Evolutionary conservation across 2,329 filamentous ascomycete genomes (phyloP).

Genomic region (Ploettnerulaceae sp.): DNA sequence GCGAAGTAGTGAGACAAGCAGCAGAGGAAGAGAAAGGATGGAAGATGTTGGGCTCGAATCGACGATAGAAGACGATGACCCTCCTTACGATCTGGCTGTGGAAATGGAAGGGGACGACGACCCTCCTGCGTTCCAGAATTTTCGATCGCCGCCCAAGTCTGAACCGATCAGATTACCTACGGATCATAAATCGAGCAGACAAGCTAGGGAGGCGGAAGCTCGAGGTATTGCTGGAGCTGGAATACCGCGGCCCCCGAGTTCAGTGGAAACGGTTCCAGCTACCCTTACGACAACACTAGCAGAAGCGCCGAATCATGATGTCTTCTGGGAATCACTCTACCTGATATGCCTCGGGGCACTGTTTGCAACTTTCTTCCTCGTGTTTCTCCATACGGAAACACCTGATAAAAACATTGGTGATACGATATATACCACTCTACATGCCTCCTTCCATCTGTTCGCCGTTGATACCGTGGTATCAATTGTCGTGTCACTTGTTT

Average conservation of each 20-base stretch:
- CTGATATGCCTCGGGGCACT: constrained; percentile 78
- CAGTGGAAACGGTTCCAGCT: constrained; percentile 44
- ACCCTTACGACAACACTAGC: constrained; percentile 54
- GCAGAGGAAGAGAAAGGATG: constrained; percentile 61
- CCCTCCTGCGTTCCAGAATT: constrained; percentile 59
- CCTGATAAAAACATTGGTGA: constrained; percentile 73
- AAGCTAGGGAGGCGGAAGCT: constrained; percentile 25
- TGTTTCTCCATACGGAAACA: constrained; percentile 81
- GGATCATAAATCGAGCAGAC: constrained; percentile 20
- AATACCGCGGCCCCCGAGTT: constrained; percentile 29
- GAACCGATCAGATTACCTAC: constrained; percentile 31
- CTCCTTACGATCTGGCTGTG: constrained; percentile 54
- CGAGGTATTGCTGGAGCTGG: constrained; percentile 13
- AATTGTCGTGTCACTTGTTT: constrained; percentile 79
- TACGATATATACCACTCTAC: constrained; percentile 87
- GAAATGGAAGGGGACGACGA: constrained; percentile 49
- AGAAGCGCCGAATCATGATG: constrained; percentile 76
- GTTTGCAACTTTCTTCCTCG: constrained; percentile 81
- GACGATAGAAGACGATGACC: constrained; percentile 53
- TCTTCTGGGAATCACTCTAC: constrained; percentile 89
- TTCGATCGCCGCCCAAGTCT: constrained; percentile 35
- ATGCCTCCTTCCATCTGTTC: constrained; percentile 82
- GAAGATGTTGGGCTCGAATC: constrained; percentile 83
- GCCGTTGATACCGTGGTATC: constrained; percentile 90
- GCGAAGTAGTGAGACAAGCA: constrained; percentile 28